Evolutionary conservation across 2,329 filamentous ascomycete species (phyloP), one percentile per base, ranked within the genome.

Genomic region (Calonectria pseudoturangicola): DNA sequence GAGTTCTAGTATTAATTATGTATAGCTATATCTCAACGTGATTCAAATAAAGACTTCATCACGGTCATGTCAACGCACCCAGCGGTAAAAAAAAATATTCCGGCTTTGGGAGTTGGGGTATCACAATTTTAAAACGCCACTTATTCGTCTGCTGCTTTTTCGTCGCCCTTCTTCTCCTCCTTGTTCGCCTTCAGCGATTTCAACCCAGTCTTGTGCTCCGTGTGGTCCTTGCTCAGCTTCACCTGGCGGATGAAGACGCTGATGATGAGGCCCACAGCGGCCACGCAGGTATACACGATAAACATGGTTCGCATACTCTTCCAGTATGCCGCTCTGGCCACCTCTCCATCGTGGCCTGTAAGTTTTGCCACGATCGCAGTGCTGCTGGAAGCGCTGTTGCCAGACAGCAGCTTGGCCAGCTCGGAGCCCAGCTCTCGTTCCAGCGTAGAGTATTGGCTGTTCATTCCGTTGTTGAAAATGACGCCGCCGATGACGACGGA

Each of bases 381-480:
- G 78, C 90, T 92, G 25, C 93, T 88, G 16, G 91, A 88, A 43
- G 93, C 91, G 70, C 88, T 87, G 75, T 86, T 84, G n/a, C 92
- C 92, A 4, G 89, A 88, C 7, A 94, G 87, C 28, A 85, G 79
- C 4, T 81, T 76, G 0, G 91, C 91, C 1, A 88, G 83, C 3
- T 88, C 79, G 0, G 83, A 83, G 0, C 89, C 89, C 0, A 94
- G 86, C 4, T 88, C 82, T 36, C 83, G 77, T 27, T 84, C 82
- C 36, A 94, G 87, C 10, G 80, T 79, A 4, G 84, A 79, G 33
- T 88, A 86, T 76, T 91, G 89, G 58, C 85, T 86, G 75, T 90
- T 84, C 91, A 95, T 94, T 72, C 89, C 85, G 81, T 96, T 95
- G 83, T 95, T 92, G 84, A 96, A 95, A 45, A 96, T 89, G 56